Base-by-base conservation (phyloP, 2,329 filamentous ascomycete species). In the Nemania sp. region DNA sequence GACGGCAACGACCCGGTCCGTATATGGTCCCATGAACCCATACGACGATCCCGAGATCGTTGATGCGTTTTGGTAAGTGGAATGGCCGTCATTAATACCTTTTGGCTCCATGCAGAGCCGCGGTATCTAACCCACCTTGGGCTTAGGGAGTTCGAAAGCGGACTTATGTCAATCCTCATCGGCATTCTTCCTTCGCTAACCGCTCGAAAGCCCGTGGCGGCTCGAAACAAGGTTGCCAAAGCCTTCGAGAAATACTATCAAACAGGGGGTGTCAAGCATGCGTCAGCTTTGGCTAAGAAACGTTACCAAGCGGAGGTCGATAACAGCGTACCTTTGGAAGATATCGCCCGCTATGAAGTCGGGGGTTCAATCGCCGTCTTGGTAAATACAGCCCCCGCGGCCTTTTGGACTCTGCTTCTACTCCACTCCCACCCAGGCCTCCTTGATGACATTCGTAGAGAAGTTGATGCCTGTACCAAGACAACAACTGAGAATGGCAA, bases 21-120 rank as follows among this genome's bases (percentile, higher is more conserved):
- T 82, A 0, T 84, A 83, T 67, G 82, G 82, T 2, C 79, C 79
- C 0, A 72, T 79, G 63, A 83, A 82, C 64, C 82, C 81, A 0
- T 83, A 76, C 45, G 72, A 79, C 38, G 78, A 82, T 51, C 74
- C 75, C 7, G 64, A 61, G 1, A 73, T 82, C 15, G 77, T 77
- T 51, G 70, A 78, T 47, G 77, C 77, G 26, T 82, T 81, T 72
- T 78, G 72, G 80, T 82, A 73, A 70, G 70, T 71, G 2, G n/a
- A 61, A n/a, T n/a, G n/a, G n/a, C n/a, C n/a, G n/a, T n/a, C n/a
- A n/a, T n/a, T n/a, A n/a, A n/a, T n/a, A n/a, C n/a, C n/a, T n/a
- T n/a, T n/a, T n/a, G n/a, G n/a, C n/a, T n/a, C n/a, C n/a, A n/a
- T n/a, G n/a, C n/a, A n/a, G n/a, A n/a, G n/a, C n/a, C n/a, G n/a